Evolutionary conservation across 768 basidiomycete species (phyloP).

Genomic region (Fistulinella prunicolor): DNA sequence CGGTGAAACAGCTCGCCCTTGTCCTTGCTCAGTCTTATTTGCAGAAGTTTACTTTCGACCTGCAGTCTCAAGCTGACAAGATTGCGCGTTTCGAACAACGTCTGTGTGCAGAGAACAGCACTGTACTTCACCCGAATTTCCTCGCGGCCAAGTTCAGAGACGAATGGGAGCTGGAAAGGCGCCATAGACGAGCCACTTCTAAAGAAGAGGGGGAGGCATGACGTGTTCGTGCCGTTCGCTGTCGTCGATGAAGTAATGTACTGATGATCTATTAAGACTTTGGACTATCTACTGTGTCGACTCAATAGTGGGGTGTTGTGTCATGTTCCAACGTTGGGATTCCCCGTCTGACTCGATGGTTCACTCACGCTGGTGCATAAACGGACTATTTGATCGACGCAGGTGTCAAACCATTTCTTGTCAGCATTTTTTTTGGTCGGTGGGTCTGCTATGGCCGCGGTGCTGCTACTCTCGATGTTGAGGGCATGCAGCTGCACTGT

Average conservation of each 20-base stretch:
- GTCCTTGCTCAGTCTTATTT: constrained; percentile 9
- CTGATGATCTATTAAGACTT: constrained; percentile 19
- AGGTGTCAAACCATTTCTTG: constrained; percentile 61
- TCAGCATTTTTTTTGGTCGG: constrained; percentile 33
- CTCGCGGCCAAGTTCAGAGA: constrained; percentile 58
- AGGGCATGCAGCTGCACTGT: constrained; percentile 23
- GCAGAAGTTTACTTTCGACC: constrained; percentile 51
- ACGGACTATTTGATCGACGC: constrained; percentile 60
- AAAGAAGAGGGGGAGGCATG: constrained; percentile 34
- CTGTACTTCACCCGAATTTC: constrained; percentile 59
- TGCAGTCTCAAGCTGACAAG: constrained; percentile 59
- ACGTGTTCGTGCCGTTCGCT: constrained; percentile 24
- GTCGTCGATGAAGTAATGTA: constrained; percentile 7
- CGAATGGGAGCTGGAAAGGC: constrained; percentile 43
- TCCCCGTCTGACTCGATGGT: constrained; percentile 20
- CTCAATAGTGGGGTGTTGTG: not conserved
- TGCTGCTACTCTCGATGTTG: constrained; percentile 10
- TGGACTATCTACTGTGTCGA: constrained; percentile 1
- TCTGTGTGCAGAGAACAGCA: constrained; percentile 46
- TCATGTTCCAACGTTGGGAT: not conserved
- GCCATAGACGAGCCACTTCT: constrained; percentile 21
- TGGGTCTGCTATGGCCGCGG: not conserved
- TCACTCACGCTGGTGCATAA: constrained; percentile 31
- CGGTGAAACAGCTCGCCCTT: not conserved
- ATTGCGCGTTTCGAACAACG: constrained; percentile 62